Base-by-base conservation (phyloP, 306 rosid genomes). In the Sicyos baderoa region DNA sequence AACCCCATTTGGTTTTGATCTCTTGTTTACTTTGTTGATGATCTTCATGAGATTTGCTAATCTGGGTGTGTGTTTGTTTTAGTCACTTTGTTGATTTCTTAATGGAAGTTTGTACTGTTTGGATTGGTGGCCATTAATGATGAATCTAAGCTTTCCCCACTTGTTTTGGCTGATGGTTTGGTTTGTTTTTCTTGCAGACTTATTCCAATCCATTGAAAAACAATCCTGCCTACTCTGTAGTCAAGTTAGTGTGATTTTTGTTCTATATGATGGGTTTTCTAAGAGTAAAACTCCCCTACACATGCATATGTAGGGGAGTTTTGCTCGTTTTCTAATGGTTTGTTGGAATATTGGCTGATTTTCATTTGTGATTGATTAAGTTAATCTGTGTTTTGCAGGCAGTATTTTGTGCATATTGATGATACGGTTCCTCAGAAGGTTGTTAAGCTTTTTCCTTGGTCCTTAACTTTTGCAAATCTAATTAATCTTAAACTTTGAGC, bases 171-270 rank as follows among this genome's bases (percentile, higher is more conserved):
- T 13, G 42, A 54, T 67, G 35, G 9, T 75, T 47, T 74, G 56
- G 9, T 75, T 47, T 74, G 56, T 77, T 76, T 52, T 70, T 12
- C 15, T 79, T 76, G 73, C 86, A 93, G 97, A 86, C 95, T 18
- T 80, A 74, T 74, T 14, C 81, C 2, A 93, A 93, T 86, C 99
- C 96, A 6, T 79, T 93, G 85, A 90, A 88, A 82, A 85, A 88
- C 82, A 86, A 90, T 79, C 91, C 97, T 61, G 96, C 97, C 5
- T 93, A 90, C 68, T 93, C 99, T 8, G 99, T 93, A 2, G 99
- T 93, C 14, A 93, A 93, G 97, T 93, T 73, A 25, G 71, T 19
- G 1, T 19, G 1, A 40, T 52, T 45, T 54, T 18, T 29, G 35
- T 29, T 2, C 54, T 22, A 45, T 19, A 29, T 16, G 6, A 6